These are phyloP conservation scores for Trichoderma erinaceum DNA, from an alignment of 495 filamentous ascomycete genomes.

Conservation along the genomic window DNA sequence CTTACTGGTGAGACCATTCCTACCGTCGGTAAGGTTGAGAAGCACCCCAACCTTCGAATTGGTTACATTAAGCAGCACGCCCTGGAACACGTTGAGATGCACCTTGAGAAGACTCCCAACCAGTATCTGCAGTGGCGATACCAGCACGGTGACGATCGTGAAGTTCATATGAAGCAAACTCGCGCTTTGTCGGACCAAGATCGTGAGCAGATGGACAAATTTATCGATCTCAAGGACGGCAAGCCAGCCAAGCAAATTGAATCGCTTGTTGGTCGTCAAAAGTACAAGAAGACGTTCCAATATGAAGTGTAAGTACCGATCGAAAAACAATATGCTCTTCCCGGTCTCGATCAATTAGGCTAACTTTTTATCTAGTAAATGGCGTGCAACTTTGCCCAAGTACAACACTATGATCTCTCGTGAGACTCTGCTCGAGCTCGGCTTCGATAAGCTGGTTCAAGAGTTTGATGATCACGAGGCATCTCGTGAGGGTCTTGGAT, in stretches of 20 bases:
- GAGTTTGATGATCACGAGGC: constrained; percentile 99
- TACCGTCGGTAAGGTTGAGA: constrained; percentile 83
- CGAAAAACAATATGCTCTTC: neutral
- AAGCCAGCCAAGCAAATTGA: constrained; percentile 73
- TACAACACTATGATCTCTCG: constrained; percentile 87
- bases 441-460: constrained; percentile 89
- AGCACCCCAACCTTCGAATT: constrained; percentile 97
- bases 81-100: constrained; percentile 98
- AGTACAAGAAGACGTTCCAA: constrained; percentile 98
- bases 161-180: constrained; percentile 96
- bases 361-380: constrained; percentile 55
- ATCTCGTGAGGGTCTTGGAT: constrained; percentile 93
- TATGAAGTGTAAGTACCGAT: constrained; percentile 73
- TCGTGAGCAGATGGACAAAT: constrained; percentile 82
- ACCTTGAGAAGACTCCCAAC: constrained; percentile 97
- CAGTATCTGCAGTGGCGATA: constrained; percentile 99
- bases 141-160: constrained; percentile 90
- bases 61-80: constrained; percentile 99
- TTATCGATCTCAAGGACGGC: constrained; percentile 76
- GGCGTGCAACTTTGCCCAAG: constrained; percentile 81
- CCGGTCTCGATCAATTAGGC: constrained; percentile 15
- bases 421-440: constrained; percentile 78
- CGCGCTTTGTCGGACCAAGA: constrained; percentile 82
- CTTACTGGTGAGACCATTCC: constrained; percentile 94
- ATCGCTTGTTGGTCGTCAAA: constrained; percentile 88